phyloP scores from a whole-genome alignment of 331 rosid genomes.

The Quercus phellos region DNA sequence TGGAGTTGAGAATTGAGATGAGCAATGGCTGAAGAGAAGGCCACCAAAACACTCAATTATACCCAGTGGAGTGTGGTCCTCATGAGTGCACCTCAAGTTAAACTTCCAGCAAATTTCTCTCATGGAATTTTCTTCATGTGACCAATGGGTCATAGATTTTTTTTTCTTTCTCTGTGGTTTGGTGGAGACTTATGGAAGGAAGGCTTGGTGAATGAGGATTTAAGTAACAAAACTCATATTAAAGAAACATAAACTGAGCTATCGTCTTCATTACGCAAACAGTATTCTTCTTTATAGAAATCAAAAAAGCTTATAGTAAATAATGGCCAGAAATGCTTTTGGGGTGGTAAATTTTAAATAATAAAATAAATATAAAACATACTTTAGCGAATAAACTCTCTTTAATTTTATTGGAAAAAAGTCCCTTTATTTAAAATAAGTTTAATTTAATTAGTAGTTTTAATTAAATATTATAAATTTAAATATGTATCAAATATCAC shows the following conservation, averaged over 20 bases:
- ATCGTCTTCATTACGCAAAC: neutral
- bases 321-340: neutral
- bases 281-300: neutral
- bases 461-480: no score
- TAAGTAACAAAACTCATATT: neutral
- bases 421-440: no score
- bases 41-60: conserved; percentile 38
- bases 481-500: no score
- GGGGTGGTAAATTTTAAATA: no score
- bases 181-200: neutral
- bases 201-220: neutral
- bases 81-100: conserved; percentile 49
- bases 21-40: conserved; percentile 7
- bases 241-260: neutral
- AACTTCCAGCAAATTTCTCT: conserved; percentile 42
- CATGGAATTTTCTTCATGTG: conserved; percentile 5
- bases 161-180: neutral
- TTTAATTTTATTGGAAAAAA: no score
- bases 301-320: neutral
- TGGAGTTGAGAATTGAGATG: neutral
- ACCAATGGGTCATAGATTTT: conserved; percentile 10
- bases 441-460: no score
- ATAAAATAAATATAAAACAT: no score
- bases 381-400: no score
- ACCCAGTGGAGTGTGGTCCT: conserved; percentile 15